Base-by-base conservation (phyloP, 2,329 filamentous ascomycete species). In the Xylariaceae sp. region DNA sequence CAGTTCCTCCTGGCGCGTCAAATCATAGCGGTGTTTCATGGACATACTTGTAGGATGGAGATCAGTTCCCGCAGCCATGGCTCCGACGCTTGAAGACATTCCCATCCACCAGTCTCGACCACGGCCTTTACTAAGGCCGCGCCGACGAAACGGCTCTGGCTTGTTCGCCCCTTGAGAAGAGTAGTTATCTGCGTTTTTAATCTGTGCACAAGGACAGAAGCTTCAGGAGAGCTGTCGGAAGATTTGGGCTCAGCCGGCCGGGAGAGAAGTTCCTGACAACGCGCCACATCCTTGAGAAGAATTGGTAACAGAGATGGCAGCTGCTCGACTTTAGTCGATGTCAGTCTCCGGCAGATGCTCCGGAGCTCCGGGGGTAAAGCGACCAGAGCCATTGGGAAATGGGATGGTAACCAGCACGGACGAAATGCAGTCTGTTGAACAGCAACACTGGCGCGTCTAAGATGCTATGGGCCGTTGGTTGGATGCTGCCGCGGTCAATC, bases 91-190 rank as follows among this genome's bases (percentile, higher is more conserved):
- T 85, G 84, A 55, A 96, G 76, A 54, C 87, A 83, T 66, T 95
- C 89, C 84, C 88, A 90, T 43, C 90, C 90, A 21, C 91, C 91
- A 39, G 87, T 83, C 64, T 96, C 92, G 41, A 96, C 76, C 4
- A 86, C 76, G 3, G 88, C 82, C 73, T 96, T 96, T 70, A 91
- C 81, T 46, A 96, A 72, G 15, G 88, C 84, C 41, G 88, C 82
- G 6, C 86, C 91, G 16, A 85, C 80, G 74, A 92, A 95, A 64
- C 89, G 83, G 41, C 86, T 89, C 63, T 91, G 83, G 2, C 82
- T 68, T 45, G 75, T 89, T 54, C 86, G 86, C 52, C 92, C 90
- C 67, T 89, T 88, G 32, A 96, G 74, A 13, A 96, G 76, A 12
- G 87, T 85, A 1, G 84, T 86, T 55, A 96, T 76, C 49, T 89